Percentiles rank a stretch among this genome's conserved stretches.
phyloP scores from a whole-genome alignment of 495 filamentous ascomycete genomes.

The Collariella sp. region DNA sequence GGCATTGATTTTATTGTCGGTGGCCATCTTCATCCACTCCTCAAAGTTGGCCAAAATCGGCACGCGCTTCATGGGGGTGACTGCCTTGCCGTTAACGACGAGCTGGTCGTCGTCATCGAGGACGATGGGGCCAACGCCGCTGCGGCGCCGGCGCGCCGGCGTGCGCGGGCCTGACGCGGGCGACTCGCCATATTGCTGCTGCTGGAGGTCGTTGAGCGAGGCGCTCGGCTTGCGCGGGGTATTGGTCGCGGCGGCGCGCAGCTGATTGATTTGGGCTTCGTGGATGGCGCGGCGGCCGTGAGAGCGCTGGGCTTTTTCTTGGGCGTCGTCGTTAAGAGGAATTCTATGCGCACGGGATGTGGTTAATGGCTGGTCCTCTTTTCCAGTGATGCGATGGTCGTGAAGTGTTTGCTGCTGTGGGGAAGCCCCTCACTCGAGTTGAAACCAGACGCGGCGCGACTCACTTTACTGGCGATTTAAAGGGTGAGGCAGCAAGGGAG shows the following conservation, averaged over 20 bases:
- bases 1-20: constrained; percentile 99
- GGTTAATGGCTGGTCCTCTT: neutral
- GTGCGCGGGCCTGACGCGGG: constrained; percentile 53
- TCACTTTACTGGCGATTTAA: constrained; percentile 64
- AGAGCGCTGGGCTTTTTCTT: constrained; percentile 81
- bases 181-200: constrained; percentile 43
- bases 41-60: constrained; percentile 97
- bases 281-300: constrained; percentile 83
- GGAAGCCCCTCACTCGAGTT: neutral
- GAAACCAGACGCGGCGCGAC: constrained; percentile 14
- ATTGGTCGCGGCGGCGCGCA: constrained; percentile 66
- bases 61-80: constrained; percentile 94
- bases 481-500: constrained; percentile 40
- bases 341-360: constrained; percentile 42
- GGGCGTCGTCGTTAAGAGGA: constrained; percentile 89
- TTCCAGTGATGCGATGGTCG: constrained; percentile 6
- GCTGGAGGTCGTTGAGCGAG: constrained; percentile 51
- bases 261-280: constrained; percentile 83
- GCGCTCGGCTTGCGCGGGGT: constrained; percentile 70
- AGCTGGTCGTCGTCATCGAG: constrained; percentile 50
- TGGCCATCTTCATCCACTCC: constrained; percentile 99
- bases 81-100: constrained; percentile 55
- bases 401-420: neutral
- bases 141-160: constrained; percentile 38
- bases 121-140: constrained; percentile 46